Conservation (phyloP, 2,329 filamentous ascomycete species). For the Periconia sp. region DNA sequence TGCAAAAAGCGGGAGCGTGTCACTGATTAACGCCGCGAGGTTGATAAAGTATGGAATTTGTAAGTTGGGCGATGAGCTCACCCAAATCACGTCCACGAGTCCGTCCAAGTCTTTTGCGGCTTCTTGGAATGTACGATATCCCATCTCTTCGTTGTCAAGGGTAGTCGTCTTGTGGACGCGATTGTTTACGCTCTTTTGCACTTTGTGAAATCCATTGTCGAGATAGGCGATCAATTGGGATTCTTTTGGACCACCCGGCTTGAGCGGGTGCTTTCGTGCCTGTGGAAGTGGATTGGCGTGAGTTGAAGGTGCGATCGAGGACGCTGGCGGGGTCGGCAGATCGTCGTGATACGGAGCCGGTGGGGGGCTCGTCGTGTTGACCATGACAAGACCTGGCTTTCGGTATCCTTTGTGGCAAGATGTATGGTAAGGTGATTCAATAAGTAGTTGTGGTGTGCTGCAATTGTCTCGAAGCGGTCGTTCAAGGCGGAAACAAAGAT, state of each 20-base stretch:
- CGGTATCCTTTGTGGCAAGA: too few relatives aligned
- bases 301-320: constrained; percentile 50
- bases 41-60: constrained; percentile 86
- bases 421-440: constrained; percentile 2
- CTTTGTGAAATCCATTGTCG: constrained; percentile 52
- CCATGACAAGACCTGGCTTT: too few relatives aligned
- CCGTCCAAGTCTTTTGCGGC: constrained; percentile 76
- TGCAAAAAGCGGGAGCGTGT: constrained; percentile 75
- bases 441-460: neutral
- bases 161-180: constrained; percentile 54
- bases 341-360: neutral
- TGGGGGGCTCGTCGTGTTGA: constrained; percentile 1
- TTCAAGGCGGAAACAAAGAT: constrained; percentile 11
- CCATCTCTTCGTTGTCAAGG: constrained; percentile 46
- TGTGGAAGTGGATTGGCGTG: constrained; percentile 55
- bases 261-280: constrained; percentile 59
- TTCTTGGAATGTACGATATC: constrained; percentile 70
- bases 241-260: constrained; percentile 64
- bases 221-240: constrained; percentile 63
- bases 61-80: constrained; percentile 79
- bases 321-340: constrained; percentile 56
- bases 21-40: constrained; percentile 73
- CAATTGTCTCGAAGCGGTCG: too few relatives aligned
- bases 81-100: constrained; percentile 82
- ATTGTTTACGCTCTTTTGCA: constrained; percentile 38